Percentiles rank a stretch among this genome's conserved stretches.
Evolutionary conservation across 306 rosid species (phyloP).

Genomic region (Fragaria vesca): DNA sequence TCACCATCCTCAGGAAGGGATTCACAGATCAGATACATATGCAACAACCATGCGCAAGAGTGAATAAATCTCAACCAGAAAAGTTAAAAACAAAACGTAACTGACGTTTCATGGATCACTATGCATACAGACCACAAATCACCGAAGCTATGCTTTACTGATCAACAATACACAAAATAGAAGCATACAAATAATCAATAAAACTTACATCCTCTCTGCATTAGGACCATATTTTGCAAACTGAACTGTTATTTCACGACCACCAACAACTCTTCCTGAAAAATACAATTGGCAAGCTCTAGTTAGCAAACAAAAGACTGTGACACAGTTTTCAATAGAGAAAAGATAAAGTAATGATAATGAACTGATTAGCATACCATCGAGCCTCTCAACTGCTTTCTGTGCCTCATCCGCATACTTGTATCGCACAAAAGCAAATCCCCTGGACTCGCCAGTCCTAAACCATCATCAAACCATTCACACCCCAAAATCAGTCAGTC

Average conservation of each 20-base stretch:
- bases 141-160: background rate
- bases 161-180: background rate
- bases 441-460: conserved; percentile 90
- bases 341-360: background rate
- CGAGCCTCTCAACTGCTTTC: conserved; percentile 86
- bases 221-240: conserved; percentile 94
- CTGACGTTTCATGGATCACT: background rate
- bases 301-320: background rate
- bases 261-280: conserved; percentile 83
- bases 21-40: background rate
- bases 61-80: background rate
- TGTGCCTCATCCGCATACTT: conserved; percentile 90
- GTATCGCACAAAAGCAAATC: conserved; percentile 91
- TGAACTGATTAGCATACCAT: conserved; percentile 39
- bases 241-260: conserved; percentile 91
- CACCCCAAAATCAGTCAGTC: background rate
- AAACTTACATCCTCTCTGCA: conserved; percentile 85
- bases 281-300: background rate
- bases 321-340: background rate
- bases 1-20: background rate
- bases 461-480: background rate
- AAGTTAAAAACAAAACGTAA: background rate
- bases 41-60: background rate
- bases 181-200: background rate
- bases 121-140: background rate